These are phyloP conservation scores for Ambrosia hybrid DNA, from an alignment of 140 eudicot genomes.

Conservation along the genomic window DNA sequence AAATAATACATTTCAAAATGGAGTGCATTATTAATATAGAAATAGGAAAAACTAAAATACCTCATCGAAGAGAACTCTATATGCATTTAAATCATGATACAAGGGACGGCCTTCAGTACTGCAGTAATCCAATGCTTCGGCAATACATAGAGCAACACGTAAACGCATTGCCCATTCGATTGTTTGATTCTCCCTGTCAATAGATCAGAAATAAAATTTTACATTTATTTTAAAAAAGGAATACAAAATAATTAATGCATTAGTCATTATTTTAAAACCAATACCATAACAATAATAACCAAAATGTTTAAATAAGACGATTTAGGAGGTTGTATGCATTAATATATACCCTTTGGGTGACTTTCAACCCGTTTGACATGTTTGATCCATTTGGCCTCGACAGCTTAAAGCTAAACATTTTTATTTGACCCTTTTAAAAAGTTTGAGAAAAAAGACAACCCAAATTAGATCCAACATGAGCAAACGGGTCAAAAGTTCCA, in stretches of 20 bases:
- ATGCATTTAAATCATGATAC: conserved; percentile 96
- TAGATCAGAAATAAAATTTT: not conserved
- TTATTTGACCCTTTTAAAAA: no score
- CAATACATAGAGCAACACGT: conserved; percentile 89
- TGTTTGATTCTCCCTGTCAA: conserved; percentile 91
- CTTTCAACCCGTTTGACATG: no score
- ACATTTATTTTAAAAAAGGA: not conserved
- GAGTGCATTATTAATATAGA: not conserved
- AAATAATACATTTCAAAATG: not conserved
- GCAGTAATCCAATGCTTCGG: conserved; percentile 93
- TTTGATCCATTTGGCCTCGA: no score
- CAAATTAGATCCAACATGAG: no score
- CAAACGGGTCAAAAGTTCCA: not conserved
- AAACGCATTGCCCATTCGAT: conserved; percentile 98
- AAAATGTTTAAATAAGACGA: no score
- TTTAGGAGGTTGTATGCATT: not conserved
- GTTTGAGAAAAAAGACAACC: no score
- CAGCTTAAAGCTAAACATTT: no score
- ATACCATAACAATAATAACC: not conserved
- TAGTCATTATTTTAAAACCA: not conserved
- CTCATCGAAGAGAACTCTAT: conserved; percentile 98
- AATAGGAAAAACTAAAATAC: conserved; percentile 30
- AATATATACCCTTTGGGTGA: no score
- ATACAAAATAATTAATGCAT: not conserved
- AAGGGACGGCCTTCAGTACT: conserved; percentile 86